Evolutionary conservation across 495 filamentous ascomycete species (phyloP), one percentile per base, ranked within the genome.

Genomic region (Xylaria longipes): DNA sequence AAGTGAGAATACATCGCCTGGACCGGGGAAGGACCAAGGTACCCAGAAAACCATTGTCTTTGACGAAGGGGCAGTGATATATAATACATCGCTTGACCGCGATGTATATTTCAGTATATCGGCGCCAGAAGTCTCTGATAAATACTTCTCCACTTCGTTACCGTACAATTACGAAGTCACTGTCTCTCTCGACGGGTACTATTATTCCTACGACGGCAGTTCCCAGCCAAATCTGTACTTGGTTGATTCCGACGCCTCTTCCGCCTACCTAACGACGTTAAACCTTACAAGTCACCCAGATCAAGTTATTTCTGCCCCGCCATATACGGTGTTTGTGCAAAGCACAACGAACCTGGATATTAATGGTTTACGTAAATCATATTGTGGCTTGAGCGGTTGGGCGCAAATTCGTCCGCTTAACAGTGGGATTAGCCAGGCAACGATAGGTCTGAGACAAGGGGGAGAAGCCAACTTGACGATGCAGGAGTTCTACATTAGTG

Each of bases 401-500:
- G 89, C 93, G 1, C 88, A 91, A 74, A 87, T 93, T 48, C 82
- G 86, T 15, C 83, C 84, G 41, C 87, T 82, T n/a, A 86, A 80
- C 63, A 71, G 82, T 33, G 82, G 81, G 12, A 74, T 80, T 39
- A 78, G 71, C 33, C 81, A 80, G 66, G 82, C 86, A 50, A 81
- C 88, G 22, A 86, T 86, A 39, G 85, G 86, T 56, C 92, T 97
- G 86, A 96, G 92, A 2, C 87, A 77, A 31, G 84, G 89, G 3
- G 89, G 90, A 4, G 80, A 83, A 0, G 86, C 85, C 6, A 89
- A 88, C 62, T 78, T 89, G 52, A 92, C 93, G 0, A 92, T 92
- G 75, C 88, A 97, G 80, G 93, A 97, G 76, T 97, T 98, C 80
- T 93, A 95, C 73, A 81, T 97, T 39, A 88, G 84, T 20, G 88